Base-by-base conservation (phyloP, 257 asterid genomes). In the Lithospermum erythrorhizon region DNA sequence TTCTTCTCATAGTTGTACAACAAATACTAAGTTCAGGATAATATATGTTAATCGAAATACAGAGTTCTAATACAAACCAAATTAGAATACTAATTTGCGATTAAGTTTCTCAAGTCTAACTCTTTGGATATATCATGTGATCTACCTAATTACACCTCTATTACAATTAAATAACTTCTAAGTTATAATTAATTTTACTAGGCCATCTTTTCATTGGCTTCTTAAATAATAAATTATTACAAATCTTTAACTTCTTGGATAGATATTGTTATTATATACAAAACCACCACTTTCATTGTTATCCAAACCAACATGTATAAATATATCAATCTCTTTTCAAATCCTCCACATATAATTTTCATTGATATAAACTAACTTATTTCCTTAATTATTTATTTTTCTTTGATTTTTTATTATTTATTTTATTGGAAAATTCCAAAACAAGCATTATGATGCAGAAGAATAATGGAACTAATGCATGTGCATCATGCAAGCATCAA, bases 401-500 rank as follows among this genome's bases (percentile, higher is more conserved):
- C 48, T 41, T 41, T 41, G 48, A 1, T 20, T 21, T 59, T 19
- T 21, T n/a, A n/a, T 10, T 35, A 20, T 21, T 13, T 58, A 0
- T 30, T 9, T 58, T 6, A 14, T 29, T 23, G 13, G 55, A 11
- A 23, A 18, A 57, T 57, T 23, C 17, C 21, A 59, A 25, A 25
- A 32, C 18, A 18, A 17, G 1, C 16, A 51, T 51, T 51, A 1
- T 51, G 60, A 69, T 68, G 73, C 68, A 69, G 22, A 63, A 64
- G 69, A 23, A 68, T 23, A 41, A 63, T 14, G 68, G 61, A 2
- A 27, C 19, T 21, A 63, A 84, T 58, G 94, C 98, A 27, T 91
- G 98, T 61, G 94, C 96, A 16, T 79, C 98, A 62, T 91, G 98
- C 96, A 91, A 88, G 82, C 96, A 91, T 75, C 98, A 91, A 56